phyloP scores from a whole-genome alignment of 495 filamentous ascomycete species.

The Penicillium mononematosum region DNA sequence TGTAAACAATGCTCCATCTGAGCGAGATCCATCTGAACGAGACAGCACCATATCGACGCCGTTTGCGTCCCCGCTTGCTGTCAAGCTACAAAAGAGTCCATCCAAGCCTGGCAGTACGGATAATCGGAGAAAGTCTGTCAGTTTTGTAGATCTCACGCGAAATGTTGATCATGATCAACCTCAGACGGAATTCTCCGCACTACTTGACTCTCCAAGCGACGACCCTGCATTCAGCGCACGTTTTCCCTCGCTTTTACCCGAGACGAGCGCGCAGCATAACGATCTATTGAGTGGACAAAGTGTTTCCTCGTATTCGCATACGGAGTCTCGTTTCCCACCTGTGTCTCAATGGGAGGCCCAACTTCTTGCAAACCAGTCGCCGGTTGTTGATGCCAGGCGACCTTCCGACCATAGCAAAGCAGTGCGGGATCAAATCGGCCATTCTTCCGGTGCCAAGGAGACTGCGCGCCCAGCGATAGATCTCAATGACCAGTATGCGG shows the following conservation, averaged over 20 bases:
- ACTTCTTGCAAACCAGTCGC: slow-evolving; percentile 28
- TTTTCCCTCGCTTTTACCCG: slow-evolving; percentile 33
- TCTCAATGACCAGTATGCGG: not conserved
- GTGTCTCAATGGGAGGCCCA: slow-evolving; percentile 48
- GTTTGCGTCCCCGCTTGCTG: not conserved
- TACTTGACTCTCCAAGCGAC: slow-evolving; percentile 24
- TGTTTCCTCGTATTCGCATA: slow-evolving; percentile 20
- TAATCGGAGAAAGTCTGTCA: slow-evolving; percentile 23
- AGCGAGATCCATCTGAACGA: not conserved
- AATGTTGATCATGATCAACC: not conserved
- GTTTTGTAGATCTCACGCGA: slow-evolving; percentile 14
- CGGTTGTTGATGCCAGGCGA: not conserved
- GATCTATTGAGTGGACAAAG: slow-evolving; percentile 7
- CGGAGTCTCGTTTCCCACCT: slow-evolving; percentile 41
- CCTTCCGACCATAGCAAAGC: not conserved
- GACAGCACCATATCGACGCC: not conserved
- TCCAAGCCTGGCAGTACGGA: not conserved
- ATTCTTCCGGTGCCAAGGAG: slow-evolving; percentile 4
- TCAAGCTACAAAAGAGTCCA: not conserved
- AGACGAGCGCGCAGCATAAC: slow-evolving; percentile 7
- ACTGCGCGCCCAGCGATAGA: slow-evolving; percentile 7
- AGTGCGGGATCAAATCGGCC: not conserved
- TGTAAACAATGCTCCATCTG: not conserved
- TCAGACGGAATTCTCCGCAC: slow-evolving; percentile 7
- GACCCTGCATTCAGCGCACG: slow-evolving; percentile 29